Percentiles rank a stretch among this genome's conserved stretches.
Conservation (phyloP, 306 rosid species). For the Sicyos baderoa region DNA sequence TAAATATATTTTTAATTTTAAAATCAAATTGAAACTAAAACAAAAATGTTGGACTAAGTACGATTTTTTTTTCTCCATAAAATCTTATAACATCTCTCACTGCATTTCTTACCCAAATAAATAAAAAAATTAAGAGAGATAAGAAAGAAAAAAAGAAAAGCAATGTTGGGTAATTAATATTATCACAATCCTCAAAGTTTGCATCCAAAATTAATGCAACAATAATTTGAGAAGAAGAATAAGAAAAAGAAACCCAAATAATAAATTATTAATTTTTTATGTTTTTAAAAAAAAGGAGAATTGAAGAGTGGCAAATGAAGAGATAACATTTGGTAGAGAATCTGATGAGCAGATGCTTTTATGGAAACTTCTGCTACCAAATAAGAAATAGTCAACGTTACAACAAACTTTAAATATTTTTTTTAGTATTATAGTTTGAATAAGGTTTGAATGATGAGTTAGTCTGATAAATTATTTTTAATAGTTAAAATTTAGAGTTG, state of each 20-base stretch:
- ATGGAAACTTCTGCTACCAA: conserved; percentile 12
- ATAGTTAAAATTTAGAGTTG: no score
- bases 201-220: conserved; percentile 6
- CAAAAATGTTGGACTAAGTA: no score
- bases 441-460: no score
- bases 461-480: no score
- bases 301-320: background rate
- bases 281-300: background rate
- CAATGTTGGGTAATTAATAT: background rate
- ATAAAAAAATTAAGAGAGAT: no score
- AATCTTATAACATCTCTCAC: no score
- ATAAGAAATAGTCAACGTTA: background rate
- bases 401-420: no score
- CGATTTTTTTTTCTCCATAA: no score
- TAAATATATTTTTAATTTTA: no score
- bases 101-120: background rate
- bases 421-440: no score
- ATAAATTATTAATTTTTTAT: background rate
- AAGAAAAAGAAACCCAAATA: background rate
- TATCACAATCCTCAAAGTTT: background rate
- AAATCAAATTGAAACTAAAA: no score
- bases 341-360: background rate
- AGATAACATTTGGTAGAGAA: background rate
- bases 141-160: background rate
- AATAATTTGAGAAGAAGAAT: background rate